These are phyloP conservation scores for Kazachstania africana DNA, from an alignment of 805 yeast species.

Conservation along the genomic window DNA sequence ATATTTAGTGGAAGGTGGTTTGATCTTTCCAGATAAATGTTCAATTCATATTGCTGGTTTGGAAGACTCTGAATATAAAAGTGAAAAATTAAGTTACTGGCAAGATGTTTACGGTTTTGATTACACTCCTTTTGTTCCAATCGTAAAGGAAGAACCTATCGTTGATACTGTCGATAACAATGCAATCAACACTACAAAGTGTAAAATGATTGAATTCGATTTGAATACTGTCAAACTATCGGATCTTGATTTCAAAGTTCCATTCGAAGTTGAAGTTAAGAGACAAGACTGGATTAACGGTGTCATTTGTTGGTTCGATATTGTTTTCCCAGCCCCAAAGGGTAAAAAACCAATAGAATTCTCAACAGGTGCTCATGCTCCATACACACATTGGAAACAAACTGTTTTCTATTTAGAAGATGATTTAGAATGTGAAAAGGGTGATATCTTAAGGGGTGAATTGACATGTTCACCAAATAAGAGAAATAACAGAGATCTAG, in stretches of 20 bases:
- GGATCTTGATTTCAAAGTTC: constrained; percentile 62
- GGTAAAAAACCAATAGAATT: constrained; percentile 54
- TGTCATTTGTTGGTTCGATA: constrained; percentile 87
- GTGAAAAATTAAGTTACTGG: constrained; percentile 89
- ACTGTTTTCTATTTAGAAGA: constrained; percentile 84
- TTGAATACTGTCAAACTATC: constrained; percentile 78
- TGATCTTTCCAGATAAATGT: constrained; percentile 91
- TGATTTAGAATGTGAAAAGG: constrained; percentile 63
- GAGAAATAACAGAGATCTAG: constrained; percentile 79
- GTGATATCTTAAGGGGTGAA: constrained; percentile 63
- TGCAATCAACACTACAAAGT: constrained; percentile 61
- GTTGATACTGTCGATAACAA: constrained; percentile 87
- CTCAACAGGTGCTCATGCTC: constrained; percentile 89
- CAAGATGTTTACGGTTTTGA: constrained; percentile 95
- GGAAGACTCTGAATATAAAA: constrained; percentile 86
- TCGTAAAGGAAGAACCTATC: constrained; percentile 87
- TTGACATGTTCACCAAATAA: constrained; percentile 68
- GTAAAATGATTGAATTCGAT: constrained; percentile 69
- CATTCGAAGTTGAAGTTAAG: constrained; percentile 62
- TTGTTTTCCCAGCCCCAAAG: constrained; percentile 57
- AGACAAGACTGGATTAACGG: constrained; percentile 83
- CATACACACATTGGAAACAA: constrained; percentile 98
- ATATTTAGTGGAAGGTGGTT: constrained; percentile 67
- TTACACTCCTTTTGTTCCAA: constrained; percentile 76
- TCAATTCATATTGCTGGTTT: constrained; percentile 81